These are phyloP conservation scores for Psilocybe sp. DNA, from an alignment of 768 basidiomycete species.

Conservation along the genomic window DNA sequence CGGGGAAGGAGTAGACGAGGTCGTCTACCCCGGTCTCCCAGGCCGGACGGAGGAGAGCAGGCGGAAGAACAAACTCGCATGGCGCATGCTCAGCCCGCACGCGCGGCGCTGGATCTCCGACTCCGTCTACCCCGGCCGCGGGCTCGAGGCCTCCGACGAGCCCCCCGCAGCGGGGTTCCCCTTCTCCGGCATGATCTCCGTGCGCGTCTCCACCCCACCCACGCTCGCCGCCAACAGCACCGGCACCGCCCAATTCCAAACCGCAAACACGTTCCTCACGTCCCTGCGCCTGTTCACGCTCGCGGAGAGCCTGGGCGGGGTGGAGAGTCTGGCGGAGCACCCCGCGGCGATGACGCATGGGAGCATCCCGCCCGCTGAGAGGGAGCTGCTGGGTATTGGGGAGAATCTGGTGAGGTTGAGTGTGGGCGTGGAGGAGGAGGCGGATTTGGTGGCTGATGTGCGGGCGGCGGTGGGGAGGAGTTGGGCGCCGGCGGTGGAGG, in stretches of 20 bases:
- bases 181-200: slow-evolving; percentile 89
- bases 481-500: too few species aligned
- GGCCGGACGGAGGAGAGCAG: slow-evolving; percentile 42
- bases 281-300: slow-evolving; percentile 68
- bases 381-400: slow-evolving; percentile 71
- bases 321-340: slow-evolving; percentile 87
- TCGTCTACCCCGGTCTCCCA: slow-evolving; percentile 83
- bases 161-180: slow-evolving; percentile 65
- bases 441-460: slow-evolving; percentile 77
- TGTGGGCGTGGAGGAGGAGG: slow-evolving; percentile 85
- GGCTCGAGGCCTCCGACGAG: slow-evolving; percentile 7
- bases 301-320: slow-evolving; percentile 89
- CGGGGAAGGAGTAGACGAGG: slow-evolving; percentile 65
- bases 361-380: slow-evolving; percentile 65
- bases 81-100: slow-evolving; percentile 60
- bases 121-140: background rate
- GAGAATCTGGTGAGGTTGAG: slow-evolving; percentile 76
- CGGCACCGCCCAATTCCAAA: slow-evolving; percentile 47
- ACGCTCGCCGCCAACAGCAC: too few species aligned
- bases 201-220: slow-evolving; percentile 38
- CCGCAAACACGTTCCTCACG: slow-evolving; percentile 66
- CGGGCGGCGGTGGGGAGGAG: slow-evolving; percentile 47
- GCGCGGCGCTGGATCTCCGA: slow-evolving; percentile 46
- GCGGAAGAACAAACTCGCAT: slow-evolving; percentile 58
- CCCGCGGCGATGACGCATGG: slow-evolving; percentile 91